These are phyloP conservation scores for Candida qinlingensis DNA, from an alignment of 805 yeast species.

Conservation along the genomic window DNA sequence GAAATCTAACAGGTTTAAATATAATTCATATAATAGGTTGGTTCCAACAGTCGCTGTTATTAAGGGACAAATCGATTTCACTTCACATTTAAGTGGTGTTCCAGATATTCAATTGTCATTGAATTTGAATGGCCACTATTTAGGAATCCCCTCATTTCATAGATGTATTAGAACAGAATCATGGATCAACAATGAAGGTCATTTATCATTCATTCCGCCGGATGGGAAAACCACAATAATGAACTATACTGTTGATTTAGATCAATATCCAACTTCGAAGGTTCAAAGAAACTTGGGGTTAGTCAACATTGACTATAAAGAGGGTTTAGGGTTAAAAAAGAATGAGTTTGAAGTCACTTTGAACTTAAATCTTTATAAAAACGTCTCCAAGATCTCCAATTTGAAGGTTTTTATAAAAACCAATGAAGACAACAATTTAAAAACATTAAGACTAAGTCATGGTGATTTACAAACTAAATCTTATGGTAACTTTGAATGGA, in stretches of 20 bases:
- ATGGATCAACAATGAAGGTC: conserved; percentile 45
- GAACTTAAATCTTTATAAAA: conserved; percentile 31
- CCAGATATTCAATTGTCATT: conserved; percentile 66
- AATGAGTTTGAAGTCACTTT: conserved; percentile 35
- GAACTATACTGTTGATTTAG: conserved; percentile 57
- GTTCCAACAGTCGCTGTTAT: conserved; percentile 49
- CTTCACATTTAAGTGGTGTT: conserved; percentile 67
- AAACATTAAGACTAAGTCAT: conserved; percentile 59
- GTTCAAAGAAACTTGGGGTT: conserved; percentile 22
- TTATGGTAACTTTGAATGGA: conserved; percentile 60
- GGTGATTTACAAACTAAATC: conserved; percentile 66
- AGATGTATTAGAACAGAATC: conserved; percentile 52
- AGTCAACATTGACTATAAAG: conserved; percentile 26
- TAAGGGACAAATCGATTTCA: conserved; percentile 57
- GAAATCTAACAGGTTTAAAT: conserved; percentile 20
- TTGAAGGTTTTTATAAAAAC: conserved; percentile 37
- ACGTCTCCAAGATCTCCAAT: conserved; percentile 43
- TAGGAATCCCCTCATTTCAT: conserved; percentile 66
- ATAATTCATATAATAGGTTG: conserved; percentile 11
- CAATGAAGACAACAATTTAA: conserved; percentile 33
- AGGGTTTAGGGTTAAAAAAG: conserved; percentile 29
- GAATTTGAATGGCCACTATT: conserved; percentile 37
- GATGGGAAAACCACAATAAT: conserved; percentile 69
- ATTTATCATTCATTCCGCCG: conserved; percentile 75
- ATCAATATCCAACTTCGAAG: conserved; percentile 15